These are phyloP conservation scores for Trichocomaceae sp. DNA, from an alignment of 2,329 filamentous ascomycete species.

Conservation along the genomic window DNA sequence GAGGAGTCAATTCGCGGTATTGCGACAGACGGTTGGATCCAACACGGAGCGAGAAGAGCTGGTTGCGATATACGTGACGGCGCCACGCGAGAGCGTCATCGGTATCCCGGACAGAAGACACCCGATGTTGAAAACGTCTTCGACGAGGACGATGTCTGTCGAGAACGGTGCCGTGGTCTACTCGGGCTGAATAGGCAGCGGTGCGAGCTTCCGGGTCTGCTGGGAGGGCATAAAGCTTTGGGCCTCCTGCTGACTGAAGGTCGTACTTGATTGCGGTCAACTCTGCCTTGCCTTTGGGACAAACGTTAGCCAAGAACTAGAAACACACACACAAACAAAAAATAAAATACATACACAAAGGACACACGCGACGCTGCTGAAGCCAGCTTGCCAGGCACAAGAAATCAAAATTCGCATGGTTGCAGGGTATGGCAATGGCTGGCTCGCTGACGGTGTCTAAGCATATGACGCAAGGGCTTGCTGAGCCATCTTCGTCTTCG, in stretches of 20 bases:
- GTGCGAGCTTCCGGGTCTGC: slow-evolving; percentile 19
- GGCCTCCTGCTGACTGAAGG: slow-evolving; percentile 47
- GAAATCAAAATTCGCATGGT: slow-evolving; percentile 77
- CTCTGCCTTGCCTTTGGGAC: slow-evolving; percentile 42
- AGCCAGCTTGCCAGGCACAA: slow-evolving; percentile 79
- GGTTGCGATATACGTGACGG: slow-evolving; percentile 63
- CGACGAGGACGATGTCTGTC: slow-evolving; percentile 11
- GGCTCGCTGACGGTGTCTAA: slow-evolving; percentile 67
- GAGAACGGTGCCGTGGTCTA: background rate
- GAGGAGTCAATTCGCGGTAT: slow-evolving; percentile 66
- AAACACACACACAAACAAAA: too few species aligned
- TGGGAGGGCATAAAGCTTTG: slow-evolving; percentile 54
- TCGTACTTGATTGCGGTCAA: slow-evolving; percentile 60
- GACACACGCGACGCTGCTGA: slow-evolving; percentile 63
- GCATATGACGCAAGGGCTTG: slow-evolving; percentile 74
- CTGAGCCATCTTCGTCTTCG: slow-evolving; percentile 26
- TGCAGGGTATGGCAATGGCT: slow-evolving; percentile 68
- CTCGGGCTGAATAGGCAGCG: background rate
- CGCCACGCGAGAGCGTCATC: slow-evolving; percentile 53
- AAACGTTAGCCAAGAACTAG: background rate
- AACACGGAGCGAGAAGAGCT: slow-evolving; percentile 71
- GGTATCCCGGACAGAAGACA: slow-evolving; percentile 11
- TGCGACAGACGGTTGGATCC: slow-evolving; percentile 72
- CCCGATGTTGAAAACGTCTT: slow-evolving; percentile 16
- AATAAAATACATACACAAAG: slow-evolving; percentile 58